These are phyloP conservation scores for Ampelocalamus luodianensis DNA, from an alignment of 176 grass and related monocot species.

Conservation along the genomic window DNA sequence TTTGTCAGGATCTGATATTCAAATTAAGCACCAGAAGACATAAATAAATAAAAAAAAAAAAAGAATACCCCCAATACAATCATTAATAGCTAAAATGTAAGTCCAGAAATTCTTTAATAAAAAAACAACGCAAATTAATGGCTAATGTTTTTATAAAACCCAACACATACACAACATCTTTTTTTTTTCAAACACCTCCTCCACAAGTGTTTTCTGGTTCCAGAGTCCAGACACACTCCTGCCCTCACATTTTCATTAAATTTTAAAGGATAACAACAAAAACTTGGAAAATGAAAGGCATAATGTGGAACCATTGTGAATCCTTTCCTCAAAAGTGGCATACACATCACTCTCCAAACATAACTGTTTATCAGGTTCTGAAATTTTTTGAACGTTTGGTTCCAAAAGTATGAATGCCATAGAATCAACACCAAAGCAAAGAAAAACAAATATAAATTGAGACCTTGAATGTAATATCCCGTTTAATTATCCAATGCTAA, in stretches of 20 bases:
- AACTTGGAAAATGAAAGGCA: neutral
- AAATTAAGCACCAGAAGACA: slow-evolving; percentile 29
- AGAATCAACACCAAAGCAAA: neutral
- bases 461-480: neutral
- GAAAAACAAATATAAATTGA: slow-evolving; percentile 8
- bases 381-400: slow-evolving; percentile 8
- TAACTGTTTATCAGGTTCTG: neutral
- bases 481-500: too few relatives aligned
- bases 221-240: neutral
- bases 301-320: neutral
- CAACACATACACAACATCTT: neutral
- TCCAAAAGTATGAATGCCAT: neutral
- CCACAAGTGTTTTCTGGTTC: slow-evolving; percentile 1
- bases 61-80: neutral
- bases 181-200: slow-evolving; percentile 28
- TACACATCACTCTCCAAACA: neutral
- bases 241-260: neutral
- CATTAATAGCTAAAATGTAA: neutral
- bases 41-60: slow-evolving; percentile 28
- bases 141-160: neutral
- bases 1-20: slow-evolving; percentile 22
- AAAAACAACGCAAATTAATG: neutral
- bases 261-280: neutral
- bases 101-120: slow-evolving; percentile 7
- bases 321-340: neutral